phyloP scores from a whole-genome alignment of 148 eudicot species.

The Silene conica region DNA sequence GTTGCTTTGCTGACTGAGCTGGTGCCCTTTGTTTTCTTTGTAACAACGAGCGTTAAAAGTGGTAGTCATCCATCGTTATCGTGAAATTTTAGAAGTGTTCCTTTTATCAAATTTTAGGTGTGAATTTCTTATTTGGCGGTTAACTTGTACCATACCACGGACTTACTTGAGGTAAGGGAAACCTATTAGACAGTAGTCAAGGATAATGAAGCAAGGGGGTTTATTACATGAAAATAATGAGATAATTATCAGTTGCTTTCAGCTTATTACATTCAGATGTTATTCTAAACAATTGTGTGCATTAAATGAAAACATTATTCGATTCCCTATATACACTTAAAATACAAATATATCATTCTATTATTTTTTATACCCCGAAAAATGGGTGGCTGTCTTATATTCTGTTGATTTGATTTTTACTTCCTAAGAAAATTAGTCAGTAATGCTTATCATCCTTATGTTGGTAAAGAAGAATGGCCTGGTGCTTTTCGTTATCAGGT shows the following conservation, averaged over 20 bases:
- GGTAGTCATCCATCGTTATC: too few species aligned
- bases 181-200: neutral
- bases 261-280: slow-evolving; percentile 22
- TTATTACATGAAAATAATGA: slow-evolving; percentile 11
- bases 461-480: neutral
- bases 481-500: neutral
- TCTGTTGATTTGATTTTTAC: slow-evolving; percentile 4
- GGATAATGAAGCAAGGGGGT: neutral
- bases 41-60: too few species aligned
- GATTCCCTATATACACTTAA: slow-evolving; percentile 20
- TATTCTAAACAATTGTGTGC: slow-evolving; percentile 14
- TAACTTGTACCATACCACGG: too few species aligned
- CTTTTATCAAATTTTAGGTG: too few species aligned
- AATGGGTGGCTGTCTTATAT: slow-evolving; percentile 9
- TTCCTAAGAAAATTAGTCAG: slow-evolving; percentile 13
- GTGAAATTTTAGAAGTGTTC: too few species aligned
- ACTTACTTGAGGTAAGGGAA: neutral
- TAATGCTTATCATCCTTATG: neutral
- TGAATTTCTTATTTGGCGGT: too few species aligned
- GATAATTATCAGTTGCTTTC: slow-evolving; percentile 1
- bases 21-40: too few species aligned
- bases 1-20: too few species aligned
- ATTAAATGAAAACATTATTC: slow-evolving; percentile 15
- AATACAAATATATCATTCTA: slow-evolving; percentile 13
- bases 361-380: slow-evolving; percentile 6